These are phyloP conservation scores for Lantana camara DNA, from an alignment of 257 asterid genomes.

Conservation along the genomic window DNA sequence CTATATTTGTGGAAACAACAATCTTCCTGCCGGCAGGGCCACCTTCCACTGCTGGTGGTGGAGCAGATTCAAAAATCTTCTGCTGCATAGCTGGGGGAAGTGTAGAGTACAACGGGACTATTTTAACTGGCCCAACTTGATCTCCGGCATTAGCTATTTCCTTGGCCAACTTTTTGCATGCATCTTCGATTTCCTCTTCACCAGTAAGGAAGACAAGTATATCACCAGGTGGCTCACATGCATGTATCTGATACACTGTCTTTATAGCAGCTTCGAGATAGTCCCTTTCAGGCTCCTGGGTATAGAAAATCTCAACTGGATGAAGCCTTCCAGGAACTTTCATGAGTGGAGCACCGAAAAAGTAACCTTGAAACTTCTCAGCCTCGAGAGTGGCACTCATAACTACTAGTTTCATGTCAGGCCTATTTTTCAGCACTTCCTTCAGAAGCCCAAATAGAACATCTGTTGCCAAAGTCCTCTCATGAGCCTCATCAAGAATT, in stretches of 20 bases:
- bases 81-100: slow-evolving; percentile 99
- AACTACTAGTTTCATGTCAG: slow-evolving; percentile 85
- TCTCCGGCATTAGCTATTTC: slow-evolving; percentile 84
- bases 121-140: slow-evolving; percentile 86
- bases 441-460: slow-evolving; percentile 94
- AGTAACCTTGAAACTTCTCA: slow-evolving; percentile 93
- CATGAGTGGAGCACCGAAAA: slow-evolving; percentile 88
- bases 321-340: slow-evolving; percentile 98
- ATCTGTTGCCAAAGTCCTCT: slow-evolving; percentile 95
- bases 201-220: slow-evolving; percentile 96
- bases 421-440: slow-evolving; percentile 83
- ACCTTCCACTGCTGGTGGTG: slow-evolving; percentile 85
- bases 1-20: slow-evolving; percentile 93
- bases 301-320: slow-evolving; percentile 90
- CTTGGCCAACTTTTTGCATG: slow-evolving; percentile 78
- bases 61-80: slow-evolving; percentile 94
- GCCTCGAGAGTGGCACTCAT: slow-evolving; percentile 99
- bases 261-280: slow-evolving; percentile 95
- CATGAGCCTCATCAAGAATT: slow-evolving; percentile 98
- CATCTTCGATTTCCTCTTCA: slow-evolving; percentile 99
- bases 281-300: slow-evolving; percentile 95
- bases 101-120: slow-evolving; percentile 89
- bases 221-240: slow-evolving; percentile 87
- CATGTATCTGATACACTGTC: slow-evolving; percentile 91
- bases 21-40: slow-evolving; percentile 97